phyloP scores from a whole-genome alignment of 2,329 filamentous ascomycete species.

The Teratosphaeria viscida region DNA sequence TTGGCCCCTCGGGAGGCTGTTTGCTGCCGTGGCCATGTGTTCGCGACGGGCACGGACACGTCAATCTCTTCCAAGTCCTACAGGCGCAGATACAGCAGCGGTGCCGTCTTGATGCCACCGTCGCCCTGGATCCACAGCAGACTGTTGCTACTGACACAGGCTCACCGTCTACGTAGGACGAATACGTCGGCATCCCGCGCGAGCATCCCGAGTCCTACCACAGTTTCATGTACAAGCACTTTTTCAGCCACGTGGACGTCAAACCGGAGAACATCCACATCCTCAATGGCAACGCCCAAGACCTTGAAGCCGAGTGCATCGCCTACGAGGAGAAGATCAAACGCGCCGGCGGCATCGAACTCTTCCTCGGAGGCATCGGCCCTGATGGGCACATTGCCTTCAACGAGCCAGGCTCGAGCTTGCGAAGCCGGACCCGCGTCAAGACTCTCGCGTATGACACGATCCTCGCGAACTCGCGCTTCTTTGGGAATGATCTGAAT shows the following conservation, averaged over 20 bases:
- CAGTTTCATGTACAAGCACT: conserved; percentile 87
- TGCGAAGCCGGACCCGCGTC: conserved; percentile 68
- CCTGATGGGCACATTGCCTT: conserved; percentile 84
- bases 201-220: conserved; percentile 82
- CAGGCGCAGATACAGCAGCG: not conserved
- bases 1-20: not conserved
- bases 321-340: conserved; percentile 72
- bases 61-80: not conserved
- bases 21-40: not conserved
- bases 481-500: conserved; percentile 65
- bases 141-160: not conserved
- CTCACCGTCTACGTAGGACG: conserved; percentile 47
- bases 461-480: conserved; percentile 73
- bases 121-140: not conserved
- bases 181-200: conserved; percentile 74
- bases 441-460: conserved; percentile 84
- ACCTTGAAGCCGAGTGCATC: conserved; percentile 66
- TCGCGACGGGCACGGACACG: not conserved
- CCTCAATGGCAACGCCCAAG: conserved; percentile 67
- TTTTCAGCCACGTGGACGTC: conserved; percentile 79
- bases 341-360: conserved; percentile 65
- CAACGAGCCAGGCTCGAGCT: conserved; percentile 75
- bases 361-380: conserved; percentile 77
- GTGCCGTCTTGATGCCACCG: not conserved
- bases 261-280: conserved; percentile 75